Percentiles rank a stretch among this genome's conserved stretches.
phyloP scores from a whole-genome alignment of 441 rosid species.

The Sinapis alba region DNA sequence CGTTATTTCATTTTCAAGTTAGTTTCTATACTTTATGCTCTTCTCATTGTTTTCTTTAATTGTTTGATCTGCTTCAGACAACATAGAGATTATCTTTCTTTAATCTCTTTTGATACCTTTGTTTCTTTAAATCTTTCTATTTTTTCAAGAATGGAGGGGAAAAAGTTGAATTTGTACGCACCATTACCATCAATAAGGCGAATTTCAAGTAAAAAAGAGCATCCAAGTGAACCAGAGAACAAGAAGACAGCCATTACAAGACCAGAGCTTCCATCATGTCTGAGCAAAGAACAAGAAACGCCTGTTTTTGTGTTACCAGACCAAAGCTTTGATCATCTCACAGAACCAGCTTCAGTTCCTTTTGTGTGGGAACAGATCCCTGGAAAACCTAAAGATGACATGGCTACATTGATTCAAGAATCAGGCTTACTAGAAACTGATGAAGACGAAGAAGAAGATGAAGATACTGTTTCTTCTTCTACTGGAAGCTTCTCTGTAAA shows the following conservation, averaged over 20 bases:
- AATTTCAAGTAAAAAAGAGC: conserved; percentile 33
- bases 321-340: conserved; percentile 40
- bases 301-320: conserved; percentile 30
- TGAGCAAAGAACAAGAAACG: conserved; percentile 57
- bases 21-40: neutral
- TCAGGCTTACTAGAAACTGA: conserved; percentile 34
- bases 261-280: conserved; percentile 25
- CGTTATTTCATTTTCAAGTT: neutral
- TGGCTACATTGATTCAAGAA: conserved; percentile 39
- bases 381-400: conserved; percentile 64
- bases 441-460: conserved; percentile 44
- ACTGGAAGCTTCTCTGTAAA: conserved; percentile 56
- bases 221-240: conserved; percentile 31
- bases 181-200: conserved; percentile 88
- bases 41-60: conserved; percentile 8
- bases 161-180: conserved; percentile 67
- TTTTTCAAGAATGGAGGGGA: conserved; percentile 63
- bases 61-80: neutral
- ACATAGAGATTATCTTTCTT: neutral
- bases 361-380: conserved; percentile 91
- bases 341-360: conserved; percentile 86
- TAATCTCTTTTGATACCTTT: too few relatives aligned
- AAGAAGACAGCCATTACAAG: conserved; percentile 17
- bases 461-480: conserved; percentile 63
- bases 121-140: neutral